phyloP scores from a whole-genome alignment of 2,329 filamentous ascomycete genomes.

The Chaetomium olivaceum region DNA sequence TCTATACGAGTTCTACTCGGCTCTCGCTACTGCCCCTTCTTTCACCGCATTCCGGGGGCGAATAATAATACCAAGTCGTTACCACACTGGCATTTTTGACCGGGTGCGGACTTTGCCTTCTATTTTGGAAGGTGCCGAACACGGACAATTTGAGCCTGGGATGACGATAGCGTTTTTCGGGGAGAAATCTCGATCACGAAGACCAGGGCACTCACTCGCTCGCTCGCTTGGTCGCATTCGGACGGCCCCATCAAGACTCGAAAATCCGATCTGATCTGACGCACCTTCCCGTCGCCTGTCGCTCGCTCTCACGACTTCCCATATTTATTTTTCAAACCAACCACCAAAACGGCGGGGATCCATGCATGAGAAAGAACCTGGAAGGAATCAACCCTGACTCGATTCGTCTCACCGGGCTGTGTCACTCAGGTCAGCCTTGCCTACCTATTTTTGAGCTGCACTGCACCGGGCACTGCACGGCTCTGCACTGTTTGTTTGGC shows the following conservation, averaged over 20 bases:
- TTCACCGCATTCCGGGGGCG: background rate
- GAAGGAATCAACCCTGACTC: background rate
- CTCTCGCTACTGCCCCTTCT: background rate
- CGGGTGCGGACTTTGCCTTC: background rate
- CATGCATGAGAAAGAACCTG: conserved; percentile 1
- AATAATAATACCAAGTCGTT: background rate
- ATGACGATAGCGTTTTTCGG: conserved; percentile 6
- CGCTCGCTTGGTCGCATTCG: conserved; percentile 11
- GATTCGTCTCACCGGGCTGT: conserved; percentile 2
- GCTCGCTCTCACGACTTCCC: background rate
- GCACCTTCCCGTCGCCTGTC: conserved; percentile 16
- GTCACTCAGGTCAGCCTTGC: conserved; percentile 3
- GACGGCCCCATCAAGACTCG: conserved; percentile 1
- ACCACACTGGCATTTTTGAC: no score
- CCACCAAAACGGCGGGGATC: background rate
- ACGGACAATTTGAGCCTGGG: background rate
- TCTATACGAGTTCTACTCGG: background rate
- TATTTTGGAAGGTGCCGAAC: conserved; percentile 5
- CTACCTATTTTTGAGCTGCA: conserved; percentile 4
- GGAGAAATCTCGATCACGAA: background rate
- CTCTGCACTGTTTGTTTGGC: background rate
- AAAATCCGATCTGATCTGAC: background rate
- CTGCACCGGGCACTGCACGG: no score
- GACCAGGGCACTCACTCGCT: background rate
- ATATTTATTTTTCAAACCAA: background rate